A percentile compares a stretch with the other conserved stretches of the same genome.
phyloP scores from a whole-genome alignment of 1,284 basidiomycete species.

The Sporisorium exsertum region DNA sequence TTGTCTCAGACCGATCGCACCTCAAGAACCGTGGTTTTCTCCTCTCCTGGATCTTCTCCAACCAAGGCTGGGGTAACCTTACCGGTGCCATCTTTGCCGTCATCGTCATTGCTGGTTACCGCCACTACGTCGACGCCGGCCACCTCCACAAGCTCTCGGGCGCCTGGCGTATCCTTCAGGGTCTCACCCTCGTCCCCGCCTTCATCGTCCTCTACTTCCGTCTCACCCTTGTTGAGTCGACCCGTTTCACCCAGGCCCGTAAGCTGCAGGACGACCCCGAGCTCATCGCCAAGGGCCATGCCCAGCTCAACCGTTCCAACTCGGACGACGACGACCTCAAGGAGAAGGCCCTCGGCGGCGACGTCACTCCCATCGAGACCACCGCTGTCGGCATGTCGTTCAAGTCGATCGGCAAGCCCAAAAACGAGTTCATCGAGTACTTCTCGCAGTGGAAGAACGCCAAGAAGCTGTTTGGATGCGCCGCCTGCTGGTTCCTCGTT shows the following conservation, averaged over 20 bases:
- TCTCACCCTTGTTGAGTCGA: constrained; percentile 71
- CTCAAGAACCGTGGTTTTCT: constrained; percentile 62
- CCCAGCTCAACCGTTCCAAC: constrained; percentile 67
- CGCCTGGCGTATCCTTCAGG: constrained; percentile 68
- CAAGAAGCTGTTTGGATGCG: constrained; percentile 60
- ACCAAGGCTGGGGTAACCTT: constrained; percentile 64
- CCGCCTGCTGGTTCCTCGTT: constrained; percentile 66
- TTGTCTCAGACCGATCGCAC: constrained; percentile 62
- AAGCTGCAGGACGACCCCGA: constrained; percentile 82
- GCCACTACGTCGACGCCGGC: constrained; percentile 69
- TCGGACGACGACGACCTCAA: constrained; percentile 54
- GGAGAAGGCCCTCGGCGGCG: constrained; percentile 50
- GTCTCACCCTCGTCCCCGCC: constrained; percentile 62
- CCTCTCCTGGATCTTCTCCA: constrained; percentile 71
- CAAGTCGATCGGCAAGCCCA: constrained; percentile 54
- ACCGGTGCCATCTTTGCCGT: constrained; percentile 77
- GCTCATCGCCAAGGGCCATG: constrained; percentile 76
- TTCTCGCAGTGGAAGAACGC: constrained; percentile 63
- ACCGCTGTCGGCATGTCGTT: constrained; percentile 61
- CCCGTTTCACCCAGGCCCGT: constrained; percentile 86
- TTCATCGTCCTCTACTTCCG: constrained; percentile 72
- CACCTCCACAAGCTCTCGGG: constrained; percentile 62
- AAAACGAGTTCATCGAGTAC: constrained; percentile 55
- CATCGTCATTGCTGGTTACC: constrained; percentile 79
- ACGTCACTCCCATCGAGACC: constrained; percentile 45